Evolutionary conservation across 306 rosid genomes (phyloP), one percentile per base, ranked within the genome.

Genomic region (Sindora glabra): DNA sequence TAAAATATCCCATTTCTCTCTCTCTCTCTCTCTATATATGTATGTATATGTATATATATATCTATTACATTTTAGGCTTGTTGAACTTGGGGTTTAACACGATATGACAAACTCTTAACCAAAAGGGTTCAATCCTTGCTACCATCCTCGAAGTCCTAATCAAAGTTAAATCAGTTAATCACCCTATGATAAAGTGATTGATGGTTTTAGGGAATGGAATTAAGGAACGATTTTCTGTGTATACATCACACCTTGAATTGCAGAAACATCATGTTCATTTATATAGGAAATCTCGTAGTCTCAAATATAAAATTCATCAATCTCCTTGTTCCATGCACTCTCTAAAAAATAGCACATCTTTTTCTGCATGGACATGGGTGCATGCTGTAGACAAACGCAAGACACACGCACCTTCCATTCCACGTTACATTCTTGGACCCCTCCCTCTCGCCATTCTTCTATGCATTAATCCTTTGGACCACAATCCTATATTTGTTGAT

Each of bases 331-430:
- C 16, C 12, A 48, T 25, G 62, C 33, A 65, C 6, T 12, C 19
- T 12, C 25, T 44, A 60, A 46, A 55, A 48, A 13, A 38, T 53
- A 38, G 76, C 70, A 47, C 70, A 29, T 0, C 56, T 71, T 69
- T n/a, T 59, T 56, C 80, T 74, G 67, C 56, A 74, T 74, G 60
- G n/a, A n/a, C n/a, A n/a, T n/a, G 57, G 83, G 81, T 72, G 64
- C n/a, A n/a, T n/a, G n/a, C n/a, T n/a, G 81, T 51, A 69, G 87
- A 81, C 87, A 81, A 53, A 80, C 79, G 83, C 76, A 68, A 74
- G 72, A 67, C 81, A 81, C 76, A 54, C 74, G 29, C 26, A 56
- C 25, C 79, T 81, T 68, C 27, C 33, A 59, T 74, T 64, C 44
- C 62, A 74, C 81, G 81, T 47, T 61, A n/a, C n/a, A 73, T 59